Percentiles rank a stretch among this genome's conserved stretches.
Evolutionary conservation across 2,329 filamentous ascomycete species (phyloP).

Genomic region (Clonostachys solani): DNA sequence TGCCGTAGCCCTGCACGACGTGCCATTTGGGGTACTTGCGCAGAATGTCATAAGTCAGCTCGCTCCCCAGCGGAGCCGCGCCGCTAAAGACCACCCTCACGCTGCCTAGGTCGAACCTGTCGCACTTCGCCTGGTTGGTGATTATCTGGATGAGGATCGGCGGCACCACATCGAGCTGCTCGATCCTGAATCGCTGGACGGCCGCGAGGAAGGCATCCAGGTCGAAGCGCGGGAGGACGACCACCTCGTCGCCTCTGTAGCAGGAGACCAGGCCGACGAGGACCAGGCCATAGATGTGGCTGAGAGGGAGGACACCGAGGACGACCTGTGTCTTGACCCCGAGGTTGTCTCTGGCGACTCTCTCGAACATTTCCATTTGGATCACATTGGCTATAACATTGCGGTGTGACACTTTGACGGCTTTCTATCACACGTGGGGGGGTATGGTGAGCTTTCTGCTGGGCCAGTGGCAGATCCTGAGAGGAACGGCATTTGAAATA

Average conservation of each 20-base stretch:
- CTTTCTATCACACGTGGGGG: conserved; percentile 51
- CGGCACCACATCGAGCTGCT: conserved; percentile 65
- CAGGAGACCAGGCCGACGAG: conserved; percentile 62
- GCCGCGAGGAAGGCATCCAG: conserved; percentile 58
- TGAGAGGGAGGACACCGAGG: conserved; percentile 72
- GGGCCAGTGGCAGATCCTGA: neutral
- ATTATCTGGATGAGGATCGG: conserved; percentile 74
- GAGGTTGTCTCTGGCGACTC: conserved; percentile 34
- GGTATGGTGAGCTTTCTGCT: conserved; percentile 2
- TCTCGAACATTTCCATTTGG: conserved; percentile 48
- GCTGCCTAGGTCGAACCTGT: conserved; percentile 66
- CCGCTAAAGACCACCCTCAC: conserved; percentile 64
- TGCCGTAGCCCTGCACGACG: conserved; percentile 70
- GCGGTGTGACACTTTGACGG: conserved; percentile 75
- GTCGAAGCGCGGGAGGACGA: conserved; percentile 75
- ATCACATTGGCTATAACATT: conserved; percentile 77
- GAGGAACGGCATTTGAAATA: neutral
- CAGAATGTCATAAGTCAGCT: conserved; percentile 60
- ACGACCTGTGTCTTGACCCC: conserved; percentile 34
- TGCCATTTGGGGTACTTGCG: conserved; percentile 59
- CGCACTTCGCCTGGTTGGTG: conserved; percentile 53
- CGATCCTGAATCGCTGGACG: conserved; percentile 67
- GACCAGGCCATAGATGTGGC: conserved; percentile 77
- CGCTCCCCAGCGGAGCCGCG: conserved; percentile 68
- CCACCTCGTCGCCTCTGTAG: conserved; percentile 68